These are phyloP conservation scores for Annulohypoxylon maeteangense DNA, from an alignment of 495 filamentous ascomycete genomes.

Conservation along the genomic window DNA sequence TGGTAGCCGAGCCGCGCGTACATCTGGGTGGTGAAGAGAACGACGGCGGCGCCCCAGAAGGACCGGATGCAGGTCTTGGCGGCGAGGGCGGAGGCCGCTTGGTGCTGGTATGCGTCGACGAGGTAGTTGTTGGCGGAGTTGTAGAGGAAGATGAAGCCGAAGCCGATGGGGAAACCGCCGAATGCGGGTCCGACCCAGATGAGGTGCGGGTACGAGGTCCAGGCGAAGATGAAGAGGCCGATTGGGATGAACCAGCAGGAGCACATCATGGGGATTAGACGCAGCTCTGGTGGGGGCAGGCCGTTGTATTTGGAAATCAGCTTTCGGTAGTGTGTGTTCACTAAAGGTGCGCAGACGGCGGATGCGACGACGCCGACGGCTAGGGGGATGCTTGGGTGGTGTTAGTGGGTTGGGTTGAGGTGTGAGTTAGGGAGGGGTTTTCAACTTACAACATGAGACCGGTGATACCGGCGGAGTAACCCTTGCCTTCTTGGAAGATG, in stretches of 20 bases:
- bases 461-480: constrained; percentile 74
- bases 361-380: constrained; percentile 63
- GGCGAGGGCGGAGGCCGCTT: constrained; percentile 86
- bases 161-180: constrained; percentile 80
- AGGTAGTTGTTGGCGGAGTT: constrained; percentile 83
- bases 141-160: constrained; percentile 88
- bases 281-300: constrained; percentile 76
- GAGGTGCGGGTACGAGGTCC: constrained; percentile 74
- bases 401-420: no score
- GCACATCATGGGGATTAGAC: constrained; percentile 86
- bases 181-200: constrained; percentile 77
- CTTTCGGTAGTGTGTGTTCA: constrained; percentile 81
- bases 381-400: constrained; percentile 46
- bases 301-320: constrained; percentile 68
- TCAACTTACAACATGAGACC: constrained; percentile 92
- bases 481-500: constrained; percentile 79
- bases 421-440: no score
- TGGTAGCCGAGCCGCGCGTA: constrained; percentile 75
- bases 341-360: constrained; percentile 72
- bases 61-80: constrained; percentile 83
- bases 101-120: constrained; percentile 85
- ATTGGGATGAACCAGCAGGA: constrained; percentile 83
- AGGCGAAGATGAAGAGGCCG: constrained; percentile 86
- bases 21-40: constrained; percentile 86
- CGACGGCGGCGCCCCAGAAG: constrained; percentile 79